Base-by-base conservation (phyloP, 2,329 filamentous ascomycete species). In the Neofusicoccum parvum region DNA sequence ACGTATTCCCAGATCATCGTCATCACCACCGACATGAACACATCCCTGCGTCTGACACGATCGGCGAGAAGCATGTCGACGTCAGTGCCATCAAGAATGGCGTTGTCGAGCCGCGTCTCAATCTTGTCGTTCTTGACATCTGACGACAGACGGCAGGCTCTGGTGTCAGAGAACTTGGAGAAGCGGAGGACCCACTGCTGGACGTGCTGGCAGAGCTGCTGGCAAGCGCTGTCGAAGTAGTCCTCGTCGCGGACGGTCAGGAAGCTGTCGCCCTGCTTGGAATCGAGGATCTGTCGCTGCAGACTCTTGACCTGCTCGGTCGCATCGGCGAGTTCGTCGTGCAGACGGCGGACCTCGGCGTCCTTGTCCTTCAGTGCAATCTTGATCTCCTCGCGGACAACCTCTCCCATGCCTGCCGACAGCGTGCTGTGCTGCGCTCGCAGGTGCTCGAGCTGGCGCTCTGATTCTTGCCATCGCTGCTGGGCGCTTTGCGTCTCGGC, bases 1-100 rank as follows among this genome's bases (percentile, higher is more conserved):
- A 99, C 90, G 74, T 96, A 97, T 79, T 99, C 95, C 94, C 94
- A 99, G 60, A 99, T 89, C 93, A 99, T 97, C 68, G 91, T 95
- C 94, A 98, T 98, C 65, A 94, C 92, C 78, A 99, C 93, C 43
- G 93, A 95, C 92, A 98, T 97, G 84, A 99, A 97, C 66, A 98
- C 89, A 76, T 98, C 94, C 67, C 94, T 89, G 67, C 95, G 90
- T 73, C 87, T 89, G 64, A 97, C 90, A 45, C 96, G 91, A 76
- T 99, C 94, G 70, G 87, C 86, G 56, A 99, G 88, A 74, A 96
- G 95, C 66, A 84, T 82, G 78, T 98, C 93, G 68, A 97, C 93
- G 75, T 98, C 94, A 51, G 92, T 92, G 68, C 94, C 95, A 79
- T 99, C 96, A 32, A 99, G 86, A 63, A 99, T 89, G 67, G 92